These are phyloP conservation scores for Scytalidium lignicola DNA, from an alignment of 2,329 filamentous ascomycete genomes.

Conservation along the genomic window DNA sequence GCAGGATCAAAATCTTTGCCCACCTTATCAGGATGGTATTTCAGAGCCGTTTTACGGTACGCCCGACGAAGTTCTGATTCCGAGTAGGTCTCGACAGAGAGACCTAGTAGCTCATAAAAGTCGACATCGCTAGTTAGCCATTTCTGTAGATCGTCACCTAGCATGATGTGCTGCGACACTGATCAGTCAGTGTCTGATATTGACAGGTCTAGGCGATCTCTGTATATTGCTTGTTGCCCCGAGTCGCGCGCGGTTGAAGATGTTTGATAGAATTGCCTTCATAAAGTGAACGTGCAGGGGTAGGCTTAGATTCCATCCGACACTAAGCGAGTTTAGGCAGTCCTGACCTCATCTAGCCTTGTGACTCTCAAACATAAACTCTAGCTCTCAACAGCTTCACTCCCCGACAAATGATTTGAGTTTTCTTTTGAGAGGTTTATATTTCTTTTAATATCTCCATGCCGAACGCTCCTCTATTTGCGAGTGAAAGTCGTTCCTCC, in stretches of 20 bases:
- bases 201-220: background rate
- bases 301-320: background rate
- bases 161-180: constrained; percentile 18
- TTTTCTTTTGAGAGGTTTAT: background rate
- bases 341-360: background rate
- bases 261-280: background rate
- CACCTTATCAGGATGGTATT: constrained; percentile 91
- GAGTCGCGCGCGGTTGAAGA: background rate
- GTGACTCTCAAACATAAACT: background rate
- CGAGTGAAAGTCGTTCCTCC: constrained; percentile 42
- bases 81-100: constrained; percentile 19
- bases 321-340: background rate
- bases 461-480: constrained; percentile 24
- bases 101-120: constrained; percentile 27
- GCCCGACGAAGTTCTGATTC: constrained; percentile 39
- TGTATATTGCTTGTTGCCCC: background rate
- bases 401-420: background rate
- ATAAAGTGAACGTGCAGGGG: background rate
- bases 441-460: background rate
- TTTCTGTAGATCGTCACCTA: constrained; percentile 26
- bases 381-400: background rate
- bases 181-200: background rate
- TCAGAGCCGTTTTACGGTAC: constrained; percentile 80
- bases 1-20: constrained; percentile 67
- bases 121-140: constrained; percentile 28